Evolutionary conservation across 306 rosid genomes (phyloP), one percentile per base, ranked within the genome.

Genomic region (Casuarina cunninghamiana): DNA sequence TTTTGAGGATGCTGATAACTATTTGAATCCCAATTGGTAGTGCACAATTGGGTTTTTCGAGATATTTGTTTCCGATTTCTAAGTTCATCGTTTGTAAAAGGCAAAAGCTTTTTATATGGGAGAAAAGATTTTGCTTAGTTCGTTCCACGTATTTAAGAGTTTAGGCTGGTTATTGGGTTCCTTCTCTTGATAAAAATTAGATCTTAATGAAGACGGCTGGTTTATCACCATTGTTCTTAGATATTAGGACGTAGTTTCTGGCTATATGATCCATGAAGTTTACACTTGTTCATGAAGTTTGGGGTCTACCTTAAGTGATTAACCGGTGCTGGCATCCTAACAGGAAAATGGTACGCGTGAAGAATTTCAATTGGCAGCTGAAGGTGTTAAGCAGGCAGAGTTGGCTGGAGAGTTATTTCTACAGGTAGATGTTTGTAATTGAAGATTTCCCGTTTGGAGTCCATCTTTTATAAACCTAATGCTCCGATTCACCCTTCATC

Each of bases 341-440:
- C 90, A 94, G 98, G 91, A 92, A 82, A 89, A 94, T 75, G 98
- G 97, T 5, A 86, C 57, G 46, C 90, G 49, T 75, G 87, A 92
- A 11, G 91, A 94, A 77, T 94, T 81, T 76, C 84, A 90, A 67
- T 81, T 94, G 89, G 92, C 91, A 19, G 17, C 89, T 6, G 95
- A 94, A 26, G 97, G 98, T 55, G 84, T 87, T 32, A 72, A 51
- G 75, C 97, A 89, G 77, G 97, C 97, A 43, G 83, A 81, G 39
- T 53, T 78, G 83, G 97, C 97, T 57, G 97, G 85, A 43, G 69
- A 82, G 48, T 81, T 68, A 55, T 92, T 94, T 80, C 82, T 39
- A 53, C 87, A 88, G 93, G 98, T 89, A 48, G 12, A 2, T 11
- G 10, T 35, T 72, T 53, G 53, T 48, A 50, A 49, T 45, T 73